Evolutionary conservation across 202 grass and related monocot species (phyloP), one percentile per base, ranked within the genome.

Genomic region (Zizania palustris): DNA sequence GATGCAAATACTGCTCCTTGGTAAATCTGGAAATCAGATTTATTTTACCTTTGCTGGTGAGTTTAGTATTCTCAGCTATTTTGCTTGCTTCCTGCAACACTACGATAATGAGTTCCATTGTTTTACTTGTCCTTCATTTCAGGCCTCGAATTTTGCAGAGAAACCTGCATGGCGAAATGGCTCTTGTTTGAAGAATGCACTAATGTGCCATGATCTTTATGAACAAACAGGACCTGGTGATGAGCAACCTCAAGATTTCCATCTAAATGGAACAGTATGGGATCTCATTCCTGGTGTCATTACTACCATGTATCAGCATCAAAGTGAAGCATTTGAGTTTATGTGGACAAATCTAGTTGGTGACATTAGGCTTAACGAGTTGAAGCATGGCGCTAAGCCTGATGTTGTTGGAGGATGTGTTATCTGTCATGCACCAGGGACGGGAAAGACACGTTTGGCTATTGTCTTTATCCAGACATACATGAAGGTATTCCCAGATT

Each of bases 401-500:
- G 88, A 91, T 63, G 85, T 90, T 69, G 77, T 93, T 88, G 93
- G 96, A 65, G 96, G 96, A 59, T 99, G 91, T 77, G 92, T 99
- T 50, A 88, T 99, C 55, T 95, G 90, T 71, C 96, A 99, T 65
- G 89, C 96, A 60, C 96, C 96, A 45, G 92, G 96, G 36, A 92
- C 96, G 57, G 91, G 96, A 74, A 99, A 99, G 68, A 95, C 92
- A 41, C 83, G 89, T 21, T 86, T 99, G 50, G 85, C 87, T 35
- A 95, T 99, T 49, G 83, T 88, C 65, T 99, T 95, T 85, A 92
- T 99, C 67, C 87, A 92, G 65, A 95, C 89, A 75, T 95, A 95
- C 74, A 90, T 99, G 85, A 90, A 83, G 67, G 82, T 95, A 15
- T 99, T 95, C 57, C 89, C 96, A 75, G 67, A 92, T 56, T 90